Percentiles rank a stretch among this genome's conserved stretches.
phyloP scores from a whole-genome alignment of 1,284 basidiomycete species.

The Entoloma clypeatum region DNA sequence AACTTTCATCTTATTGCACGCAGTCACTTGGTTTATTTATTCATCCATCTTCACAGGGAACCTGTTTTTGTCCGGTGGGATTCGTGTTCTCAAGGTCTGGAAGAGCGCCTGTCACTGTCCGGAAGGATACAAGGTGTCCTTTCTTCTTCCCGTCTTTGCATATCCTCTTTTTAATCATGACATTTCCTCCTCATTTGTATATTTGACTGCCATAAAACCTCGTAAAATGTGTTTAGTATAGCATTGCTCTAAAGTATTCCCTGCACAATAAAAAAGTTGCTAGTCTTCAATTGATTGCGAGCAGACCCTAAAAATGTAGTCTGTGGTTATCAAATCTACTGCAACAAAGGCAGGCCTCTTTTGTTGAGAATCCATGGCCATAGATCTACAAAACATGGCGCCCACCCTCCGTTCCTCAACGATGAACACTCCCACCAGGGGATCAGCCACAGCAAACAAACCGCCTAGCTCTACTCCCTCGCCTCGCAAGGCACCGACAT shows the following conservation, averaged over 20 bases:
- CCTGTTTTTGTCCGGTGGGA: conserved; percentile 20
- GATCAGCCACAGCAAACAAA: conserved; percentile 9
- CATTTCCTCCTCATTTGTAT: conserved; percentile 32
- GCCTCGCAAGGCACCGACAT: conserved; percentile 44
- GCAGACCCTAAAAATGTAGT: no score
- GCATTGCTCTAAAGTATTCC: no score
- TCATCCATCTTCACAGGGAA: conserved; percentile 41
- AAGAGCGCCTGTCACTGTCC: conserved; percentile 13
- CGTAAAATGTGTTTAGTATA: conserved; percentile 37
- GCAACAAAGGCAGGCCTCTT: no score
- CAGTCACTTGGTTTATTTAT: conserved; percentile 48
- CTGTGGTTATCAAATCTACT: no score
- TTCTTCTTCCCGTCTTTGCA: conserved; percentile 12
- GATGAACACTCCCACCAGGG: conserved; percentile 19
- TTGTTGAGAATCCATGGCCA: no score
- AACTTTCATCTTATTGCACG: conserved; percentile 25
- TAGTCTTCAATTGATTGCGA: no score
- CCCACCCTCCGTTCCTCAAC: conserved; percentile 27
- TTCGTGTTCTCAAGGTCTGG: conserved; percentile 12
- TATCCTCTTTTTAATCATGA: conserved; percentile 14
- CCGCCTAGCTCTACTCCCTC: conserved; percentile 25
- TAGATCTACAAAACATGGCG: conserved; percentile 23
- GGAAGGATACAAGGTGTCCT: conserved; percentile 14
- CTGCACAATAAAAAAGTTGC: neutral
- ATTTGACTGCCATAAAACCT: conserved; percentile 29